Percentiles rank a stretch among this genome's conserved stretches.
phyloP scores from a whole-genome alignment of 2,329 filamentous ascomycete genomes.

The Fusarium falciforme region DNA sequence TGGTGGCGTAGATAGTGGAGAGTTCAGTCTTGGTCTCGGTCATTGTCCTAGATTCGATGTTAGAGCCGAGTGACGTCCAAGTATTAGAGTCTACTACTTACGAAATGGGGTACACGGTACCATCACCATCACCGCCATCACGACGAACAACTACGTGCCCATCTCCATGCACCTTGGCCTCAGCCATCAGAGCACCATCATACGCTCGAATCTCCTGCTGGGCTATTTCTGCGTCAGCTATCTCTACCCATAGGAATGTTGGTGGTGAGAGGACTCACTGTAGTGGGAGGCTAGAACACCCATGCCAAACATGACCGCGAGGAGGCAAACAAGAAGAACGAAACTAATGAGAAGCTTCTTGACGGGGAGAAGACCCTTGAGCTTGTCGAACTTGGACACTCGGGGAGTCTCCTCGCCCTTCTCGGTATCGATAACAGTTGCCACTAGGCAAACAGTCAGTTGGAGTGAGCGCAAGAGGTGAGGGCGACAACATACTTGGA shows the following conservation, averaged over 20 bases:
- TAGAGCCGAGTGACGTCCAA: not conserved
- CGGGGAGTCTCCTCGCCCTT: constrained; percentile 29
- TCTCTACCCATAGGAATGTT: not conserved
- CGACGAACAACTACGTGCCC: constrained; percentile 24
- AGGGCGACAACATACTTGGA: constrained; percentile 26
- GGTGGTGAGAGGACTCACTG: constrained; percentile 30
- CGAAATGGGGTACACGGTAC: constrained; percentile 49
- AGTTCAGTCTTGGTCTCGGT: constrained; percentile 49
- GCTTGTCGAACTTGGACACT: constrained; percentile 15
- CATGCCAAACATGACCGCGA: constrained; percentile 44
- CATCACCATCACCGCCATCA: constrained; percentile 16
- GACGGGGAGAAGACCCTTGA: constrained; percentile 9
- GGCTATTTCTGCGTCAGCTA: constrained; percentile 15
- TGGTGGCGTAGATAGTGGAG: constrained; percentile 49
- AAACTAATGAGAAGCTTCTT: constrained; percentile 28
- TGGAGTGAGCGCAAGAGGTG: not conserved
- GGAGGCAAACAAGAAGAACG: constrained; percentile 20
- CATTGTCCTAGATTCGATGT: constrained; percentile 43
- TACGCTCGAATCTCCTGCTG: constrained; percentile 1
- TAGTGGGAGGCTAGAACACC: constrained; percentile 44
- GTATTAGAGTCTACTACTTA: constrained; percentile 35
- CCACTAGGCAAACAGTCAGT: constrained; percentile 38
- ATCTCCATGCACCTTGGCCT: not conserved
- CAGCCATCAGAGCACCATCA: not conserved
- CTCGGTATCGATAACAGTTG: constrained; percentile 44